Conservation (phyloP, 1,284 basidiomycete genomes). For the Chondrostereum purpureum region DNA sequence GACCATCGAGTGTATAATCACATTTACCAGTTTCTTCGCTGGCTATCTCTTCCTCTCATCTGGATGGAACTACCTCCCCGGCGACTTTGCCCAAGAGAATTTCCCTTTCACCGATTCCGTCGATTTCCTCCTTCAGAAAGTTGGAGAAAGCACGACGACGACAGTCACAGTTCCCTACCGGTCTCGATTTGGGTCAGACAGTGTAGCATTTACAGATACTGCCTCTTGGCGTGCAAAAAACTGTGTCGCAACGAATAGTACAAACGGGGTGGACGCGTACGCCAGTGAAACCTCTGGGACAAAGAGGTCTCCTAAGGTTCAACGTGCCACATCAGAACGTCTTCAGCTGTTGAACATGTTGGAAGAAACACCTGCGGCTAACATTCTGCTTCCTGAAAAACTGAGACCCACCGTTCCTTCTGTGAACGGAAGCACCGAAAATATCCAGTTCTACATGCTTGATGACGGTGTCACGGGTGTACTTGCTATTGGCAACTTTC, state of each 20-base stretch:
- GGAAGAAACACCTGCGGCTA: conserved; percentile 38
- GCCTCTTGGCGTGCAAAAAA: conserved; percentile 46
- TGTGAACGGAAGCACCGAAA: conserved; percentile 38
- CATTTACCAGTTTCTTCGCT: conserved; percentile 31
- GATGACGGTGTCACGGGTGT: conserved; percentile 50
- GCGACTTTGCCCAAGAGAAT: conserved; percentile 55
- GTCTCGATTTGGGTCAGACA: conserved; percentile 38
- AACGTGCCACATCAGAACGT: too few species aligned
- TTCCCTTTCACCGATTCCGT: conserved; percentile 49
- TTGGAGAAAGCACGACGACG: conserved; percentile 33
- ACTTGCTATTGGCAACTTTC: conserved; percentile 53
- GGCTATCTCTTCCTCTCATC: conserved; percentile 29
- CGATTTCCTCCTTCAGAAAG: conserved; percentile 37
- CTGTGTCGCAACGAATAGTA: too few species aligned
- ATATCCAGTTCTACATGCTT: conserved; percentile 48
- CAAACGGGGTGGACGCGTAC: conserved; percentile 32
- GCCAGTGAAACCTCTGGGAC: conserved; percentile 2
- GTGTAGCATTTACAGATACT: conserved; percentile 41
- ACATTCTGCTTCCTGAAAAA: conserved; percentile 43
- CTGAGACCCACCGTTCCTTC: conserved; percentile 33
- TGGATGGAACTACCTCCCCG: conserved; percentile 51
- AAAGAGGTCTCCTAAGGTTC: conserved; percentile 3
- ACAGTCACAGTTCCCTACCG: conserved; percentile 52
- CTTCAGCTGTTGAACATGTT: conserved; percentile 33
- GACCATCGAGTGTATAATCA: not conserved